phyloP scores from a whole-genome alignment of 2,329 filamentous ascomycete species.

The Paraphaeosphaeria minitans region DNA sequence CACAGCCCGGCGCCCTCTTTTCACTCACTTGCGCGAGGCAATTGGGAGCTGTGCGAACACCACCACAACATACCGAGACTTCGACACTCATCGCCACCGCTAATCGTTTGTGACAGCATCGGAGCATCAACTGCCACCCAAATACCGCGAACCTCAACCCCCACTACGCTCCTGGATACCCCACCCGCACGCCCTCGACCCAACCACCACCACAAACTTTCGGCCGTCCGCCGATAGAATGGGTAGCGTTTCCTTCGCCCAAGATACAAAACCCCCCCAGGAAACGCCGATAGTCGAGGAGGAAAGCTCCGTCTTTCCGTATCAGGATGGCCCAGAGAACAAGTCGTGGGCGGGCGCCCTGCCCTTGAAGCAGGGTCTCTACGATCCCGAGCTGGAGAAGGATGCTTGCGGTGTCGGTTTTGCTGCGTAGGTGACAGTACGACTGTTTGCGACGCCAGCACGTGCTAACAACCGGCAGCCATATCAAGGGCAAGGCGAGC shows the following conservation, averaged over 20 bases:
- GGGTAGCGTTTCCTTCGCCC: slow-evolving; percentile 59
- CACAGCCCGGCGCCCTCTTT: slow-evolving; percentile 20
- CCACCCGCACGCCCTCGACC: slow-evolving; percentile 16
- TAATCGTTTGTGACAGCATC: slow-evolving; percentile 15
- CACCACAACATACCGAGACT: neutral
- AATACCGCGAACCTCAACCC: slow-evolving; percentile 30
- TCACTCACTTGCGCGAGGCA: neutral
- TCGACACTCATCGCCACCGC: neutral
- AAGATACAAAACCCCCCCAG: slow-evolving; percentile 56
- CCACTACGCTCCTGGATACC: slow-evolving; percentile 29
- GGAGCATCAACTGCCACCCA: slow-evolving; percentile 33
- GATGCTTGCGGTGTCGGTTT: slow-evolving; percentile 99
- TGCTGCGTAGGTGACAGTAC: slow-evolving; percentile 73
- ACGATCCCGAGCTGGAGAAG: slow-evolving; percentile 94
- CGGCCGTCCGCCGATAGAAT: slow-evolving; percentile 60
- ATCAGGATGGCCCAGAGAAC: slow-evolving; percentile 76
- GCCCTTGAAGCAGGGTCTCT: slow-evolving; percentile 97
- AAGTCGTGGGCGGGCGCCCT: slow-evolving; percentile 95
- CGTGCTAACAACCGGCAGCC: slow-evolving; percentile 59
- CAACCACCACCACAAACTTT: slow-evolving; percentile 35
- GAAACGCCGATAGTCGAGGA: slow-evolving; percentile 61
- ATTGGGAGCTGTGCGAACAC: slow-evolving; percentile 20
- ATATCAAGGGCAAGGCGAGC: slow-evolving; percentile 96
- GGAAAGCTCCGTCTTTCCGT: slow-evolving; percentile 74
- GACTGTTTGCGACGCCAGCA: neutral